Conservation (phyloP, 352 stramenopile species). For the Pythium myriotylum region DNA sequence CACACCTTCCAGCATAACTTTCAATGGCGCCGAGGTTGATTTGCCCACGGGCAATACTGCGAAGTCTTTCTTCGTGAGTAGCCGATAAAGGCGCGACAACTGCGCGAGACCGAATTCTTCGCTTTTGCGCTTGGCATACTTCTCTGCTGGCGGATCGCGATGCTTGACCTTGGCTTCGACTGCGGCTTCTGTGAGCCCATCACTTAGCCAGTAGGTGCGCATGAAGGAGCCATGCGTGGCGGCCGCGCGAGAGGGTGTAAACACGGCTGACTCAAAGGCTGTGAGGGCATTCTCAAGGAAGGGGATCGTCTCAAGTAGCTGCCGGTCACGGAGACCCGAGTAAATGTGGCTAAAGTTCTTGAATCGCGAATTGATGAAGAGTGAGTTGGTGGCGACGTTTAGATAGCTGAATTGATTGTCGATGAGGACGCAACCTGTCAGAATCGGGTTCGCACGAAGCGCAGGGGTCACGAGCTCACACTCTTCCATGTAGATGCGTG, state of each 20-base stretch:
- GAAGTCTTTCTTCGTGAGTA: constrained; percentile 31
- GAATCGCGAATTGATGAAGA: too few species aligned
- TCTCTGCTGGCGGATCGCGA: background rate
- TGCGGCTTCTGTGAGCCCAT: constrained; percentile 22
- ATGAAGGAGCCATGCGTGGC: constrained; percentile 28
- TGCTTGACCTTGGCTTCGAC: constrained; percentile 31
- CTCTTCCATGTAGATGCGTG: background rate
- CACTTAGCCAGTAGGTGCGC: constrained; percentile 32
- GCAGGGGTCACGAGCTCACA: constrained; percentile 10
- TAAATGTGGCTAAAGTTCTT: constrained; percentile 30
- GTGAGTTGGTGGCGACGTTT: constrained; percentile 4
- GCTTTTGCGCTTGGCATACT: constrained; percentile 22
- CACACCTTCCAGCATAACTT: constrained; percentile 1
- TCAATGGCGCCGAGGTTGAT: constrained; percentile 5
- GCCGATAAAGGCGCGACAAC: constrained; percentile 27
- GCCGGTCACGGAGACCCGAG: constrained; percentile 21
- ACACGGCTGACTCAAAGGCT: constrained; percentile 27
- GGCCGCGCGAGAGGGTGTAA: constrained; percentile 32
- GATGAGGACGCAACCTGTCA: constrained; percentile 33
- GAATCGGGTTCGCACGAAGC: constrained; percentile 29
- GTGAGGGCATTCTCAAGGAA: constrained; percentile 33
- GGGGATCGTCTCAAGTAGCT: constrained; percentile 12
- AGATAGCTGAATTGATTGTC: constrained; percentile 31
- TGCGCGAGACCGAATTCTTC: constrained; percentile 25
- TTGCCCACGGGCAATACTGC: constrained; percentile 16